Evolutionary conservation across 495 filamentous ascomycete genomes (phyloP).

Genomic region (Lepraria neglecta): DNA sequence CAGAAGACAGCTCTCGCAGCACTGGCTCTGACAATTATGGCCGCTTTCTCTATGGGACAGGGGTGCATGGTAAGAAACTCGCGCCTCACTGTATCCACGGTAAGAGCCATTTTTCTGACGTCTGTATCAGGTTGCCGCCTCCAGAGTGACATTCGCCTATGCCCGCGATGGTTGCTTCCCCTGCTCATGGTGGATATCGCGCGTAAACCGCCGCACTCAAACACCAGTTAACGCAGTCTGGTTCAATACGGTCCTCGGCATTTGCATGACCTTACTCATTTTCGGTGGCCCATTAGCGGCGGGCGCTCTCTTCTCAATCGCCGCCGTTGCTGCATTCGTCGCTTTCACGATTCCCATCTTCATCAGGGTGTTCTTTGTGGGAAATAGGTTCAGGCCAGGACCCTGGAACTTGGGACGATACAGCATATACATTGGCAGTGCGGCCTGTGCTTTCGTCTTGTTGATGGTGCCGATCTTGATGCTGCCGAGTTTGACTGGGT

Average conservation of each 20-base stretch:
- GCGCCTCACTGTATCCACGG: background rate
- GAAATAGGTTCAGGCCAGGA: conserved; percentile 60
- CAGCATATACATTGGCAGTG: conserved; percentile 54
- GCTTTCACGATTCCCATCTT: conserved; percentile 71
- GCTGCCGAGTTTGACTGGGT: conserved; percentile 55
- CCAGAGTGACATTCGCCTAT: conserved; percentile 73
- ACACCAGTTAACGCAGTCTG: conserved; percentile 77
- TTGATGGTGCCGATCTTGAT: conserved; percentile 73
- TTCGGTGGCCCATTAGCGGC: conserved; percentile 61
- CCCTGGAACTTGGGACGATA: conserved; percentile 69
- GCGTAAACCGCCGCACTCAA: conserved; percentile 57
- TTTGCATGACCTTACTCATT: conserved; percentile 59
- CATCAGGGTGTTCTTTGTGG: conserved; percentile 68
- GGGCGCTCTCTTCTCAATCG: conserved; percentile 71
- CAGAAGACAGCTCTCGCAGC: conserved; percentile 60
- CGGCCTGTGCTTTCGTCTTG: conserved; percentile 56
- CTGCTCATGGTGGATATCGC: conserved; percentile 55
- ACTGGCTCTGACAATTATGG: conserved; percentile 64
- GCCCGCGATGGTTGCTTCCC: conserved; percentile 74
- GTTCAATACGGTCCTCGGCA: conserved; percentile 61
- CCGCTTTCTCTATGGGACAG: conserved; percentile 76
- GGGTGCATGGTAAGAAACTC: conserved; percentile 56
- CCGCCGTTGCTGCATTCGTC: conserved; percentile 66
- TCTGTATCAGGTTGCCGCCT: conserved; percentile 51
- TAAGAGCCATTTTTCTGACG: background rate